These are phyloP conservation scores for Bromus sterilis DNA, from an alignment of 176 grass and related monocot genomes.

Conservation along the genomic window DNA sequence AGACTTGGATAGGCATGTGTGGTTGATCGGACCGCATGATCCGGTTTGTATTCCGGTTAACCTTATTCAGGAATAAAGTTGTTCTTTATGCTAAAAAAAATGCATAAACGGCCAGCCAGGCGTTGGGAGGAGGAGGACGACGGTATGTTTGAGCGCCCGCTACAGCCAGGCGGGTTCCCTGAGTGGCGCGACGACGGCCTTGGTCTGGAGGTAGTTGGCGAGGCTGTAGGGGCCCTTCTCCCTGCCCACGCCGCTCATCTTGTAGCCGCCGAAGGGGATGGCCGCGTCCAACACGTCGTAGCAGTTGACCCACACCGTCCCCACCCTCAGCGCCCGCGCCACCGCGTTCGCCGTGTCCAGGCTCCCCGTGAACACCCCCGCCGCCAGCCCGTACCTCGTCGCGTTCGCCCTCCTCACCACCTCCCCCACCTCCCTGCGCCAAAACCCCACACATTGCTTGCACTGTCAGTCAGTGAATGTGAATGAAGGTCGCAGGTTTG, in stretches of 20 bases:
- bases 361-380: conserved; percentile 79
- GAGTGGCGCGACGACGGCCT: conserved; percentile 63
- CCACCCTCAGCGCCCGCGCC: conserved; percentile 55
- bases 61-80: too few species aligned
- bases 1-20: too few species aligned
- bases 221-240: conserved; percentile 84
- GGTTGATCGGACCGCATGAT: too few species aligned
- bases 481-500: neutral
- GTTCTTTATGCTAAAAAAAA: too few species aligned
- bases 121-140: neutral
- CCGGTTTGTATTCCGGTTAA: too few species aligned
- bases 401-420: conserved; percentile 65
- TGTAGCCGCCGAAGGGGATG: conserved; percentile 89
- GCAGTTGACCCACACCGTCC: conserved; percentile 84
- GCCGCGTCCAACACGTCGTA: conserved; percentile 80
- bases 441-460: neutral
- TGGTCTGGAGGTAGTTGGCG: conserved; percentile 85
- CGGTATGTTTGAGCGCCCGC: neutral
- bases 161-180: conserved; percentile 27
- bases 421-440: conserved; percentile 18
- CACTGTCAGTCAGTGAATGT: neutral
- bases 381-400: conserved; percentile 53
- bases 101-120: too few species aligned
- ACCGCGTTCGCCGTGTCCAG: conserved; percentile 73
- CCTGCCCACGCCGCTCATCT: conserved; percentile 83